These are phyloP conservation scores for Dipteronia dyeriana DNA, from an alignment of 345 rosid genomes.

Conservation along the genomic window DNA sequence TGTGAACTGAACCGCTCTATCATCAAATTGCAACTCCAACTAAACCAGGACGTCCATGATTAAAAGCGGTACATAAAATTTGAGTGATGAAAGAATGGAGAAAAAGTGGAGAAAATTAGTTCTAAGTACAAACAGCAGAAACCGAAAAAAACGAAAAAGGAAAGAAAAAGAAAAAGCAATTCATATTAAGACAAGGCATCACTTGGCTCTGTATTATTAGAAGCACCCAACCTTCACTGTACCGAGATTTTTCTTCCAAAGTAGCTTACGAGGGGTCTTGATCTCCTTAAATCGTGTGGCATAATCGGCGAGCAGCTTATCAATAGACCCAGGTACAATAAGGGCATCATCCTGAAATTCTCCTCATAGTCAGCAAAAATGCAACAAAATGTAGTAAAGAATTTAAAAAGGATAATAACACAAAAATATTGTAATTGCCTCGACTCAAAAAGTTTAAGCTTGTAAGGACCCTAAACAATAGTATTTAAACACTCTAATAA, in stretches of 20 bases:
- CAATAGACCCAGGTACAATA: constrained; percentile 68
- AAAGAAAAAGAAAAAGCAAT: background rate
- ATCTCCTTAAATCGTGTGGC: constrained; percentile 74
- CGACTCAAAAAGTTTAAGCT: background rate
- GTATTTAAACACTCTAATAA: background rate
- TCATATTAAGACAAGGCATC: constrained; percentile 2
- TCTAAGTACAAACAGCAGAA: background rate
- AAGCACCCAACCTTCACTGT: constrained; percentile 70
- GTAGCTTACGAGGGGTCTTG: constrained; percentile 93
- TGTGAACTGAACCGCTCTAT: constrained; percentile 68
- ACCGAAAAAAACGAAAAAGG: background rate
- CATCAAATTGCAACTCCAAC: constrained; percentile 96
- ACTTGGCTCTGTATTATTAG: background rate
- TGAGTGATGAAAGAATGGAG: background rate
- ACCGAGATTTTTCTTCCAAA: constrained; percentile 98
- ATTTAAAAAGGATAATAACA: background rate
- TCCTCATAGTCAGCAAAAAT: constrained; percentile 15
- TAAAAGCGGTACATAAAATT: constrained; percentile 7
- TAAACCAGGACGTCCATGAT: constrained; percentile 31
- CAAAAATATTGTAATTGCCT: background rate
- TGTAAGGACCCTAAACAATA: background rate
- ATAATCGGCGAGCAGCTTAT: constrained; percentile 77
- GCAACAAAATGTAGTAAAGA: constrained; percentile 5
- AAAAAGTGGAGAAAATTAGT: background rate
- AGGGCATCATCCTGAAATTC: constrained; percentile 81